Base-by-base conservation (phyloP, 169 alveolate genomes). In the Babesia sp. region DNA sequence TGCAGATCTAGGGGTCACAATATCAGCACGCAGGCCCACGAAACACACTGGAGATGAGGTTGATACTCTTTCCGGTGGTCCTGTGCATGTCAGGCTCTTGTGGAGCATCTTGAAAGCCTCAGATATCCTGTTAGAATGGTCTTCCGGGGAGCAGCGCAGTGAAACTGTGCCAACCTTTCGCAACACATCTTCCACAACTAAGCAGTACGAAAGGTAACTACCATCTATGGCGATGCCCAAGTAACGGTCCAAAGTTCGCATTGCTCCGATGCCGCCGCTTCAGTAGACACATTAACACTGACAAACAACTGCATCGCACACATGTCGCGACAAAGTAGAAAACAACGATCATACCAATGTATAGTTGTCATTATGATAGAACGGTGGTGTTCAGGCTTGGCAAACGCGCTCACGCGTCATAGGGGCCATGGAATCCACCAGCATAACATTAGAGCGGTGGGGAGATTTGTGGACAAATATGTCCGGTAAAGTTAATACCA, bases 191-290 rank as follows among this genome's bases (percentile, higher is more conserved):
- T 72, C 66, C 26, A 71, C 66, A 6, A 81, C 46, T 4, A 72
- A 64, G 26, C 84, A 81, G 55, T 81, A 81, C 12, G 89, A 39
- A 20, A 81, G 20, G 51, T 71, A 71, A 26, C 34, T 57, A 6
- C 74, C 79, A 12, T 71, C 59, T 3, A 64, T n/a, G 4, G 89
- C 58, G 1, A 81, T 24, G 7, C 89, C 89, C 39, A 81, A 53
- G 36, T 69, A 72, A 26, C 72, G 71, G 58, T 67, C 60, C 11
- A 81, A 50, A 1, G 74, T 18, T 53, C 42, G 9, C 31, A 64
- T 64, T 8, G 37, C n/a, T 16, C 41, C 51, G 24, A 45, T 34
- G 67, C 22, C 1, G 3, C 8, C 51, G 31, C 50, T 6, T 24
- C 33, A 31, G 41, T n/a, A 33, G 67, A n/a, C 28, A 20, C 41